These are phyloP conservation scores for Fraxinus cuspidata DNA, from an alignment of 257 asterid species.

Conservation along the genomic window DNA sequence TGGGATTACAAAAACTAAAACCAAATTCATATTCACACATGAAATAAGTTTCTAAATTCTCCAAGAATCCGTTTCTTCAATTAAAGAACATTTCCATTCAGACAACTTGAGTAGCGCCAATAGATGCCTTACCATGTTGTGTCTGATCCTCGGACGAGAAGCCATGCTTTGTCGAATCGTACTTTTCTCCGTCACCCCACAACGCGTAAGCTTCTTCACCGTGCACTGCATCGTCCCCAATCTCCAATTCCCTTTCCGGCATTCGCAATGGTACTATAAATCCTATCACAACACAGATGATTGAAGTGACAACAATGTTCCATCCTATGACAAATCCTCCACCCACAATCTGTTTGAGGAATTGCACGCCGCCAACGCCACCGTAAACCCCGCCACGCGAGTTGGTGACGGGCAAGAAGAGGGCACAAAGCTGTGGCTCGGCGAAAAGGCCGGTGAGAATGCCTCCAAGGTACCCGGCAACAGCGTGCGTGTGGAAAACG, in stretches of 20 bases:
- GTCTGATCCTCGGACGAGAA: constrained; percentile 32
- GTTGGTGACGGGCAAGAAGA: constrained; percentile 60
- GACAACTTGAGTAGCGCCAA: constrained; percentile 50
- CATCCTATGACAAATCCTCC: constrained; percentile 63
- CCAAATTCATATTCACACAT: background rate
- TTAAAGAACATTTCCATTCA: background rate
- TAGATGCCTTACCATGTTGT: constrained; percentile 33
- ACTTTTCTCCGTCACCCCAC: constrained; percentile 78
- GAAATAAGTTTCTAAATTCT: background rate
- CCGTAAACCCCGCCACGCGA: constrained; percentile 59
- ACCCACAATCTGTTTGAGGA: constrained; percentile 57
- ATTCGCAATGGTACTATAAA: constrained; percentile 51
- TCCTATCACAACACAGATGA: constrained; percentile 45
- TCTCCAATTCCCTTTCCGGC: constrained; percentile 54
- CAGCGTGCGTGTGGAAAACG: constrained; percentile 71
- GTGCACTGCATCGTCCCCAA: constrained; percentile 73
- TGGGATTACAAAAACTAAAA: background rate
- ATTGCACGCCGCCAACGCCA: constrained; percentile 50
- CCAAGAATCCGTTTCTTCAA: background rate
- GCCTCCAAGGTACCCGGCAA: constrained; percentile 66
- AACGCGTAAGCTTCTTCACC: constrained; percentile 74
- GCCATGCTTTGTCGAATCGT: constrained; percentile 54
- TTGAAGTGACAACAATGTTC: constrained; percentile 58
- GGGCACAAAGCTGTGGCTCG: constrained; percentile 52
- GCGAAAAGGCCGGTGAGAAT: constrained; percentile 61